Evolutionary conservation across 2,329 filamentous ascomycete genomes (phyloP), one percentile per base, ranked within the genome.

Genomic region (Thielaviopsis ethacetica): DNA sequence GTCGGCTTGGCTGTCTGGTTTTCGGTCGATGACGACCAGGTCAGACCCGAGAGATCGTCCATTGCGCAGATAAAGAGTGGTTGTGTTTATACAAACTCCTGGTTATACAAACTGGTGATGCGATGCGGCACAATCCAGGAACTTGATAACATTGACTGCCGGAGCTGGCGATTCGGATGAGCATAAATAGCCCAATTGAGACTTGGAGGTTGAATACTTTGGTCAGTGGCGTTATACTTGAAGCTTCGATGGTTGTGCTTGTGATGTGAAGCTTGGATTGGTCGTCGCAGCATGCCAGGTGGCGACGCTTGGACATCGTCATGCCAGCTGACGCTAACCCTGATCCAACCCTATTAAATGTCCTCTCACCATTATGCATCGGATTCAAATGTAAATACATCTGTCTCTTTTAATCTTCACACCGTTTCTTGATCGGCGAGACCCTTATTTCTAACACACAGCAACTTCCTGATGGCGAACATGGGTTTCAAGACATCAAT

Each of bases 1-100:
- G 64, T 62, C 51, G 71, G 65, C 68, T 77, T 76, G 62, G 70
- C 67, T 63, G 59, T 65, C 67, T 65, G 68, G 62, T 62, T 66
- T 66, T 62, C 68, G 63, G 67, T 65, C 61, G 68, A 66, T 54
- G 72, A 66, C 56, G 77, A 78, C 80, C 80, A 84, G 69, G 78
- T 78, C 65, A 84, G 73, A 63, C 78, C 75, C 54, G 77, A 76
- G 54, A 84, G 76, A 70, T 84, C 80, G 64, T 84, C 78, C 81
- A 84, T 84, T 59, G 30, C 10, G 30, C 4, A 27, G 30, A 34
- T 12, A 9, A 12, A 34, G 44, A 49, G 38, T 21, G 44, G 6
- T 6, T 44, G 10, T 34, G 44, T 10, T 49, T 49, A 21, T 49
- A 21, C 17, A 9, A 49, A 4, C 44, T 7, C 17, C 30, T 34